Evolutionary conservation across 1,284 basidiomycete species (phyloP).

Genomic region (Trametes sp.): DNA sequence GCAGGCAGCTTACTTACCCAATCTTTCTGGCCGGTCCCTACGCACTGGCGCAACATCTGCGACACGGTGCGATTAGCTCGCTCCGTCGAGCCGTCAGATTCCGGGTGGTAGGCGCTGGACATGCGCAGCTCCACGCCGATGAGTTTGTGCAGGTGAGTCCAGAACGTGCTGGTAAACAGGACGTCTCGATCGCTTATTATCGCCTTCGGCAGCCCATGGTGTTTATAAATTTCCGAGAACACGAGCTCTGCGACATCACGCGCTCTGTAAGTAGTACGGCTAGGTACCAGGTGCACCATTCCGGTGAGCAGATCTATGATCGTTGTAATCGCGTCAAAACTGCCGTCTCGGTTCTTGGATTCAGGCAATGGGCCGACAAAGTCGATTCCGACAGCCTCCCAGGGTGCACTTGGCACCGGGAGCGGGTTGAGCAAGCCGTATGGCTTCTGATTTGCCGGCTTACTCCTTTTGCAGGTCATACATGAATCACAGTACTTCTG

Average conservation of each 20-base stretch:
- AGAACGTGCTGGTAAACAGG: slow-evolving; percentile 36
- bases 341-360: slow-evolving; percentile 38
- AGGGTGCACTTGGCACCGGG: slow-evolving; percentile 34
- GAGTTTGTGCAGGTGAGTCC: background rate
- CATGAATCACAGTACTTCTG: slow-evolving; percentile 38
- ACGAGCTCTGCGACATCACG: slow-evolving; percentile 48
- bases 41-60: slow-evolving; percentile 1
- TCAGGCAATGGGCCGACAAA: slow-evolving; percentile 47
- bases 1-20: background rate
- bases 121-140: background rate
- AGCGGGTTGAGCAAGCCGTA: slow-evolving; percentile 38
- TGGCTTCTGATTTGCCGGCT: slow-evolving; percentile 35
- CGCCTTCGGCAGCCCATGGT: slow-evolving; percentile 47
- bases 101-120: background rate
- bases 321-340: slow-evolving; percentile 30
- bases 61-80: background rate
- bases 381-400: slow-evolving; percentile 46
- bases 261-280: slow-evolving; percentile 40
- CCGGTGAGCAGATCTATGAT: slow-evolving; percentile 45
- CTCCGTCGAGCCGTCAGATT: background rate
- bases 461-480: slow-evolving; percentile 35
- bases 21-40: background rate
- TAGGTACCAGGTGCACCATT: slow-evolving; percentile 42
- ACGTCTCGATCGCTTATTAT: slow-evolving; percentile 43
- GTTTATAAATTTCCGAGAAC: slow-evolving; percentile 46